Conservation (phyloP, 768 basidiomycete genomes). For the Fibroporia radiculosa region DNA sequence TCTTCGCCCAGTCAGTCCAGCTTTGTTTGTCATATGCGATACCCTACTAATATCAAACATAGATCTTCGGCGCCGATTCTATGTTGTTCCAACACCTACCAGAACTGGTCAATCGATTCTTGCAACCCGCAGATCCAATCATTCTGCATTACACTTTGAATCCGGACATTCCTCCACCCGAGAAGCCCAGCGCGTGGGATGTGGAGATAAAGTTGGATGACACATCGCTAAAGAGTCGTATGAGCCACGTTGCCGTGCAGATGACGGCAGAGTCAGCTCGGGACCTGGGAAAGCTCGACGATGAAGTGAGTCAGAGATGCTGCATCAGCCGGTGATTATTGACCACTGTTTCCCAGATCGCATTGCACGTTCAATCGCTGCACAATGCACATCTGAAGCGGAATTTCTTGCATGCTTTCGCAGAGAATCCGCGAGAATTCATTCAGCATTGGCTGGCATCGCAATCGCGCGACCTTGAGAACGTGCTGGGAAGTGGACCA, state of each 20-base stretch:
- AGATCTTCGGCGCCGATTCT: constrained; percentile 69
- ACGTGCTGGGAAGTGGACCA: constrained; percentile 80
- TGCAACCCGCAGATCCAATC: constrained; percentile 73
- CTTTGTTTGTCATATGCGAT: constrained; percentile 7
- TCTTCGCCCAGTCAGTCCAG: constrained; percentile 55
- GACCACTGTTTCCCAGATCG: constrained; percentile 54
- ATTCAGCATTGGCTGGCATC: constrained; percentile 89
- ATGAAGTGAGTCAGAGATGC: constrained; percentile 55
- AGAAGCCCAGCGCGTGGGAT: constrained; percentile 65
- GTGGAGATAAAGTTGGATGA: constrained; percentile 88
- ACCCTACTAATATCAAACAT: constrained; percentile 4
- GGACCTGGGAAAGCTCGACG: constrained; percentile 68
- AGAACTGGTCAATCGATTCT: constrained; percentile 75
- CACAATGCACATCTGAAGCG: constrained; percentile 83
- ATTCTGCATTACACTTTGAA: constrained; percentile 71
- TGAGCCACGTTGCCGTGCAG: constrained; percentile 58
- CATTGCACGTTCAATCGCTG: constrained; percentile 75
- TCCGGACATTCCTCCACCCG: constrained; percentile 53
- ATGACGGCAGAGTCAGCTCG: constrained; percentile 65
- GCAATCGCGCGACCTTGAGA: constrained; percentile 87
- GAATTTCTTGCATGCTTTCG: constrained; percentile 79
- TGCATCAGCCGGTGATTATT: neutral
- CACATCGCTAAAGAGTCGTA: constrained; percentile 58
- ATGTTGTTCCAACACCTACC: constrained; percentile 76
- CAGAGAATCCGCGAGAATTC: constrained; percentile 69